Evolutionary conservation across 192 early-diverging fungal genomes (phyloP).

Genomic region (Backusella morwellensis): DNA sequence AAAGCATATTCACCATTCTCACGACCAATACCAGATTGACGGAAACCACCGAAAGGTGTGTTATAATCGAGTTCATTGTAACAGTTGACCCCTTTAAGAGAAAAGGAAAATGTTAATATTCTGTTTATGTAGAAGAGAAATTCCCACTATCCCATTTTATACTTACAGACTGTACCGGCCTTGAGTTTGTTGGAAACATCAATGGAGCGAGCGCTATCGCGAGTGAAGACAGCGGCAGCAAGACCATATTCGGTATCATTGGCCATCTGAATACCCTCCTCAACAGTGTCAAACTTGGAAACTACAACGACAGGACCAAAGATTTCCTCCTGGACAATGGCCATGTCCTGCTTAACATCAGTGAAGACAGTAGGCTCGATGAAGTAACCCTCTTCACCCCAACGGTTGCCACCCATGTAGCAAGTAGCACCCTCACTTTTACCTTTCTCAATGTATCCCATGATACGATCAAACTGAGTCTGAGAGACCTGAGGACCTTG

Average conservation of each 20-base stretch:
- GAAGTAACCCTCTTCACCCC: slow-evolving; percentile 71
- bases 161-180: slow-evolving; percentile 58
- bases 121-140: too few relatives aligned
- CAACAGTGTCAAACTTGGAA: slow-evolving; percentile 68
- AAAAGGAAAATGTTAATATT: background rate
- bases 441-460: slow-evolving; percentile 61
- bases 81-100: slow-evolving; percentile 24
- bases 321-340: slow-evolving; percentile 72
- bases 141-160: background rate
- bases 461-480: slow-evolving; percentile 58
- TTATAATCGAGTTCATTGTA: slow-evolving; percentile 19
- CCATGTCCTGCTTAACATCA: slow-evolving; percentile 52
- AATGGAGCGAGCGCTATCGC: slow-evolving; percentile 56
- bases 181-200: slow-evolving; percentile 49
- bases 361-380: slow-evolving; percentile 79
- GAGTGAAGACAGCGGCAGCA: slow-evolving; percentile 72
- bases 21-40: slow-evolving; percentile 64
- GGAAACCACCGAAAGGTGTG: slow-evolving; percentile 70
- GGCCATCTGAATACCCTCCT: slow-evolving; percentile 69
- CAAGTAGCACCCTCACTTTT: slow-evolving; percentile 58
- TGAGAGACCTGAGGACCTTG: slow-evolving; percentile 74
- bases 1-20: slow-evolving; percentile 57
- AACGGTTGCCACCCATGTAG: slow-evolving; percentile 54
- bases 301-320: slow-evolving; percentile 87
- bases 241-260: slow-evolving; percentile 77